These are phyloP conservation scores for Fomitopsis pulvina DNA, from an alignment of 768 basidiomycete genomes.

Conservation along the genomic window DNA sequence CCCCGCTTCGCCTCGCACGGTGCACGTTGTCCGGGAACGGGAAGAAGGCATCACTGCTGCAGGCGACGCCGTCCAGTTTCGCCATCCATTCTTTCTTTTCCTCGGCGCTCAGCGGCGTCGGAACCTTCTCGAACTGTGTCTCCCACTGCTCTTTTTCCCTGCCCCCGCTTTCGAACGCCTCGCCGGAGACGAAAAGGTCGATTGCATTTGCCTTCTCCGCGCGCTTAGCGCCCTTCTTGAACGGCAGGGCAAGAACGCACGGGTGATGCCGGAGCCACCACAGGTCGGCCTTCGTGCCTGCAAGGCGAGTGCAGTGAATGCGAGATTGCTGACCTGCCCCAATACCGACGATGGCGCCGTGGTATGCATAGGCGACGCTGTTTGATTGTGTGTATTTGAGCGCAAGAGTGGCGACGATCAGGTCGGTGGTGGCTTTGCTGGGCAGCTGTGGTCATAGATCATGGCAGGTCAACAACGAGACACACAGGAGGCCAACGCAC, in stretches of 20 bases:
- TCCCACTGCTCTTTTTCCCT: constrained; percentile 92
- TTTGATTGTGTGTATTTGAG: constrained; percentile 99
- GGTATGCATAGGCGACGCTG: constrained; percentile 92
- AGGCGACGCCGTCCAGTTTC: constrained; percentile 79
- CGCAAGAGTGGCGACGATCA: constrained; percentile 93
- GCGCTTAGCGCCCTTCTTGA: constrained; percentile 96
- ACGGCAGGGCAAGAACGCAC: constrained; percentile 84
- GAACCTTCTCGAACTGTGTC: constrained; percentile 67
- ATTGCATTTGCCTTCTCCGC: constrained; percentile 99
- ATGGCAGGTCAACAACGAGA: constrained; percentile 1
- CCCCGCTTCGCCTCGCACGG: constrained; percentile 86
- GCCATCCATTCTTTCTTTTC: constrained; percentile 73
- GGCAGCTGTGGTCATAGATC: constrained; percentile 51
- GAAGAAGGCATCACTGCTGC: constrained; percentile 99
- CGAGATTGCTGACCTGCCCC: constrained; percentile 98
- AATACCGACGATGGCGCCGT: constrained; percentile 89
- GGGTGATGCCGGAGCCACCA: constrained; percentile 99
- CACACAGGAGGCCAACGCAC: constrained; percentile 34
- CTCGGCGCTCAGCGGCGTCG: constrained; percentile 53
- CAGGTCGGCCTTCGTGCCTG: constrained; percentile 95
- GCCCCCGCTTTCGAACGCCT: constrained; percentile 80
- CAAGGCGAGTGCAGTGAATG: constrained; percentile 98
- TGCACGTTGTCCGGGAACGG: constrained; percentile 99
- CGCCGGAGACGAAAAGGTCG: constrained; percentile 90
- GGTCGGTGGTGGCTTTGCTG: constrained; percentile 69